Base-by-base conservation (phyloP, 2,329 filamentous ascomycete species). In the Botrytis porri region DNA sequence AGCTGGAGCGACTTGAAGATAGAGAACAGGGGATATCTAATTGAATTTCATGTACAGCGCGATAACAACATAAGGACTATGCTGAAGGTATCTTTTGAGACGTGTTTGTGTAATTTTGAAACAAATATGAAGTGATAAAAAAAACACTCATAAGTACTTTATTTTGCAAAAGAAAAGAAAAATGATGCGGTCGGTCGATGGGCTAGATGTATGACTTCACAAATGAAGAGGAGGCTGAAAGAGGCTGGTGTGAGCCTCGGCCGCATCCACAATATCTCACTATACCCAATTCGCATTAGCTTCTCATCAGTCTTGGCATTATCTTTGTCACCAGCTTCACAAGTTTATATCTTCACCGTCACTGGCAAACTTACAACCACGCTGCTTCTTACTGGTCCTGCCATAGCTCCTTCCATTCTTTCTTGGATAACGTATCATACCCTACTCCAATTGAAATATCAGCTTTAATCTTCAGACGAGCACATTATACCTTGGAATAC, bases 181-280 rank as follows among this genome's bases (percentile, higher is more conserved):
- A 57, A 57, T 39, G n/a, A 62, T 39, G 37, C 37, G 60, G 60
- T 61, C 25, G 45, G 45, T 67, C n/a, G 37, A 29, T 14, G 37
- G 35, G 35, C 9, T 39, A 14, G 64, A 67, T 37, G 45, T 37
- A 54, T 32, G 39, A 22, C 48, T 67, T 67, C 65, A 67, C 35
- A 57, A 51, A 66, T 25, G 45, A 66, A 39, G 32, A 37, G 48
- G 43, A 65, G 29, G 62, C 43, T 35, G 64, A 67, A 37, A 63
- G 37, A 69, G 65, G 65, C 65, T 69, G 48, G 48, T n/a, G n/a
- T 25, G n/a, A 45, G 54, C 65, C 65, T 67, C 65, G 35, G 65
- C 65, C 25, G 32, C 64, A 20, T 54, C 35, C 18, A 32, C 12
- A 4, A 32, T 14, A 3, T 45, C 1, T 2, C 1, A 10, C 48